Evolutionary conservation across 108 stramenopile genomes (phyloP).

Genomic region (Pseudonitzschia delicatissima): DNA sequence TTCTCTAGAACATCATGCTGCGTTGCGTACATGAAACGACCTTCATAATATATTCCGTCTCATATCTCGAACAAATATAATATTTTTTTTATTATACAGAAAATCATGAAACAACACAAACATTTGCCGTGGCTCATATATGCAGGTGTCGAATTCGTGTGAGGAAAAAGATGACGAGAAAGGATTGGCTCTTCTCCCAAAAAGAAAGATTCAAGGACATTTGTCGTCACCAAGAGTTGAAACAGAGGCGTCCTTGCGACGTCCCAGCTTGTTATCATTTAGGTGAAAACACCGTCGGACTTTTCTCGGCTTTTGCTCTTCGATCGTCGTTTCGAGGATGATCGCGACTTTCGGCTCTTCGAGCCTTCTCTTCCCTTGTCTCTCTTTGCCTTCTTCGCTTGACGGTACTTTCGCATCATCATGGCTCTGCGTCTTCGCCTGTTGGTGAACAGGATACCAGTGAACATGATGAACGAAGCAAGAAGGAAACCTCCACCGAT

Average conservation of each 20-base stretch:
- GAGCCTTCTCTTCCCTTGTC: conserved; percentile 39
- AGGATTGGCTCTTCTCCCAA: background rate
- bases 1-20: no score
- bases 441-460: conserved; percentile 86
- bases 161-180: background rate
- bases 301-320: conserved; percentile 32
- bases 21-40: no score
- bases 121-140: background rate
- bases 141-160: background rate
- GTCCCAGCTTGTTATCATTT: conserved; percentile 1
- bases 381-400: conserved; percentile 45
- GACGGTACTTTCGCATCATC: conserved; percentile 83
- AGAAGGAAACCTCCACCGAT: conserved; percentile 71
- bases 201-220: background rate
- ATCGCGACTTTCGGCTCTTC: conserved; percentile 30
- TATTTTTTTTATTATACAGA: background rate
- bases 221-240: background rate
- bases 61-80: background rate
- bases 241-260: background rate
- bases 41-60: no score
- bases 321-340: conserved; percentile 40
- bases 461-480: conserved; percentile 83
- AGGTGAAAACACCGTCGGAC: conserved; percentile 59
- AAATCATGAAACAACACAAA: background rate
- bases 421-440: conserved; percentile 79